Conservation (phyloP, 768 basidiomycete genomes). For the Infundibulicybe gibba region DNA sequence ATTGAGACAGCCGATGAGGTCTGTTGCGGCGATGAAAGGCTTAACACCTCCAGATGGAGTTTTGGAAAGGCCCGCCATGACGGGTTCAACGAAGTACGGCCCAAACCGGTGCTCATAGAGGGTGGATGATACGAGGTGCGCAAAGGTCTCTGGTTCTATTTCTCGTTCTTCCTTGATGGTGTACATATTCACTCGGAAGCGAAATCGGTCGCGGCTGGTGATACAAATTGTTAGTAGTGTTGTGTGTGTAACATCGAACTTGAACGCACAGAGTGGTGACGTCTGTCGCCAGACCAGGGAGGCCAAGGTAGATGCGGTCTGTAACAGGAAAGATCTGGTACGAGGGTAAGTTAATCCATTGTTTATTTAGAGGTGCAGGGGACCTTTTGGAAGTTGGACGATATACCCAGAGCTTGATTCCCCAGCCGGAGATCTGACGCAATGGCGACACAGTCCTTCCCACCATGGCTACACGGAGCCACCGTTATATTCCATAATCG, state of each 20-base stretch:
- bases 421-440: slow-evolving; percentile 93
- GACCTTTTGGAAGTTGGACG: slow-evolving; percentile 94
- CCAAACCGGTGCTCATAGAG: slow-evolving; percentile 95
- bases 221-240: slow-evolving; percentile 1
- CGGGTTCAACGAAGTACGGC: slow-evolving; percentile 95
- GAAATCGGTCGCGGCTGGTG: slow-evolving; percentile 82
- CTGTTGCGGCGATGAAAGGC: slow-evolving; percentile 94
- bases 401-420: slow-evolving; percentile 80
- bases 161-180: slow-evolving; percentile 98
- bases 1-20: slow-evolving; percentile 91
- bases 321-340: slow-evolving; percentile 89
- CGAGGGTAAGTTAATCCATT: slow-evolving; percentile 11
- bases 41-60: slow-evolving; percentile 67
- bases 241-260: background rate
- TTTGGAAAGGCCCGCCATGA: slow-evolving; percentile 87
- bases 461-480: slow-evolving; percentile 99
- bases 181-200: slow-evolving; percentile 98
- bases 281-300: slow-evolving; percentile 92
- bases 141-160: slow-evolving; percentile 94
- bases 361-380: slow-evolving; percentile 6
- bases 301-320: slow-evolving; percentile 87
- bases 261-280: slow-evolving; percentile 79
- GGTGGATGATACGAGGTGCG: slow-evolving; percentile 92
- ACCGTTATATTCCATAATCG: slow-evolving; percentile 91
- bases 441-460: slow-evolving; percentile 98